Percentiles rank a stretch among this genome's conserved stretches.
Conservation (phyloP, 129 eudicot species). For the Flaveria sonorensis region DNA sequence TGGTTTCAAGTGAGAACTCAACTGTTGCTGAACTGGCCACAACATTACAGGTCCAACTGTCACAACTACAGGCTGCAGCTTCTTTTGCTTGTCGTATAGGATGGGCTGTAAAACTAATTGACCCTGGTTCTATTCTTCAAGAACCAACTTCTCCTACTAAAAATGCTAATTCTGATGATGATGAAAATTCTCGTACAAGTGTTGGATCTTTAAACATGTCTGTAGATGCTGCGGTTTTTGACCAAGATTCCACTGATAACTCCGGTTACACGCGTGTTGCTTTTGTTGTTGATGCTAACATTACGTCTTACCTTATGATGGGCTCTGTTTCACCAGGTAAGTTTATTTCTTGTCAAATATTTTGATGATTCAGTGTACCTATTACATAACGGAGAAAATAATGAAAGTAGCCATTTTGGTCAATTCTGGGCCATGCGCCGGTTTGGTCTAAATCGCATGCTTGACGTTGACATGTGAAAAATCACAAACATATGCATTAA, state of each 20-base stretch:
- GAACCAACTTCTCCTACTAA: slow-evolving; percentile 58
- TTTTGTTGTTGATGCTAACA: slow-evolving; percentile 96
- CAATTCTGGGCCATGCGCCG: background rate
- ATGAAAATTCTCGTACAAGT: slow-evolving; percentile 62
- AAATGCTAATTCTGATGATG: slow-evolving; percentile 58
- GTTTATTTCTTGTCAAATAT: background rate
- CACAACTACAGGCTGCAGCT: slow-evolving; percentile 97
- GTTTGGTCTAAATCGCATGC: background rate
- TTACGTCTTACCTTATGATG: slow-evolving; percentile 99
- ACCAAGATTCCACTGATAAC: slow-evolving; percentile 65
- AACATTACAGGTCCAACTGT: slow-evolving; percentile 89
- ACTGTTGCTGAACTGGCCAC: slow-evolving; percentile 94
- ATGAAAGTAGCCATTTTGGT: background rate
- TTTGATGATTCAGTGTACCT: too few relatives aligned
- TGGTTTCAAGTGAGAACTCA: slow-evolving; percentile 96
- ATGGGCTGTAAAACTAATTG: slow-evolving; percentile 92
- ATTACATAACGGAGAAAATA: background rate
- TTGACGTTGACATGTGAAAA: background rate
- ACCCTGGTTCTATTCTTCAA: slow-evolving; percentile 89
- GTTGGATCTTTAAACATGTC: slow-evolving; percentile 55
- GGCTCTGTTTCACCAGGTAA: slow-evolving; percentile 99
- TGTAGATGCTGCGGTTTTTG: slow-evolving; percentile 59
- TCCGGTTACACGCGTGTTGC: slow-evolving; percentile 80
- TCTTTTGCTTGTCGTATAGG: slow-evolving; percentile 95
- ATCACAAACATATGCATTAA: background rate